Evolutionary conservation across 768 basidiomycete genomes (phyloP), one percentile per base, ranked within the genome.

Genomic region (Mycena metata): DNA sequence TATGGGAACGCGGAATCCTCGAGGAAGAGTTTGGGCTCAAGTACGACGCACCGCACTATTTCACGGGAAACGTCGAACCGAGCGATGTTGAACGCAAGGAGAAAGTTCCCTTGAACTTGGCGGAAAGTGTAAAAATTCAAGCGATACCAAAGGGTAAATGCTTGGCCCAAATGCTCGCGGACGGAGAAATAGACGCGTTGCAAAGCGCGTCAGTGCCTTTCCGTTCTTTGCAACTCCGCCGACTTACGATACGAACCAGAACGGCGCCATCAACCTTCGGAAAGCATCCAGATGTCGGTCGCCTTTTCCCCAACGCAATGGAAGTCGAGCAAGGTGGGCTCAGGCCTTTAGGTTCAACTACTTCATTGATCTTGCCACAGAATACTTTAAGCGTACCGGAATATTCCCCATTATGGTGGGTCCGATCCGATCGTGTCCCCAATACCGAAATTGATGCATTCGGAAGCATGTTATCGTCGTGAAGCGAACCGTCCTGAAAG

Each of bases 1-100:
- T 71, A 11, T 71, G 70, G 70, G 60, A 64, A 42, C 69, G 69
- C 15, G 69, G 69, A n/a, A 70, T 70, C 43, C 60, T 70, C 6
- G 47, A 70, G 24, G 66, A 70, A 24, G 57, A 68, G 45, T 71
- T 64, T 51, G 56, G 64, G 3, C 62, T 71, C 35, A 35, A 47
- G 35, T 65, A 63, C 23, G 66, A 64, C 41, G 58, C 61, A 19
- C 60, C 61, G 24, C 42, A 61, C 36, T 67, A 63, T 23, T 54
- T 51, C 35, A 67, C 66, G 2, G 60, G 60, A 16, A 66, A 56
- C 43, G 59, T 70, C 23, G 69, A 70, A 23, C 69, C 65, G n/a
- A 62, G 55, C 45, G 55, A 33, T 23, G 57, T 45, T 8, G 69
- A 67, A 39, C 66, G 69, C 46, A 56, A 61, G 21, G 66, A 70